Base-by-base conservation (phyloP, 2,329 filamentous ascomycete genomes). In the Coniosporium tulheliwenetii region DNA sequence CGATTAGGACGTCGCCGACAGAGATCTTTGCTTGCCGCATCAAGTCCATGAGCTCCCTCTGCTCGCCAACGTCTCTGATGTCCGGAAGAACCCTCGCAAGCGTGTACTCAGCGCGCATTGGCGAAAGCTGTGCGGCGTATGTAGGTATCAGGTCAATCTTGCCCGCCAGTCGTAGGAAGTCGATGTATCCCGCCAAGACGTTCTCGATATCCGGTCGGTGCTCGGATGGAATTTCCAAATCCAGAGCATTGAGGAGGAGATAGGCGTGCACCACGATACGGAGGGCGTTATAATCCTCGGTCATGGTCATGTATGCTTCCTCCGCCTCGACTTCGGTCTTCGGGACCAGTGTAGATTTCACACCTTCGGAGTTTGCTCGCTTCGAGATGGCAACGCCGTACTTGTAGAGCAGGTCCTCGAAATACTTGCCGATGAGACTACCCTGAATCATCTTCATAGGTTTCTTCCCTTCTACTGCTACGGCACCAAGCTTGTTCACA, bases 71-170 rank as follows among this genome's bases (percentile, higher is more conserved):
- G 36, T 82, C 74, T 26, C 72, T 70, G 41, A 95, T 71, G 37
- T 83, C 75, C 39, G 86, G 79, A 41, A 95, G 64, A 42, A 93
- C 81, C 40, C 76, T 73, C 43, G 80, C 84, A 38, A 98, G 69
- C 12, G 80, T 79, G 41, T 77, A 72, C 49, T 85, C 78, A 45
- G 73, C 71, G 46, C 80, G 71, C 10, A 75, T 65, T 5, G 69
- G 63, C 8, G 75, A 69, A 10, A 98, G 67, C 50, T 85, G 79
- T 8, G 85, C 85, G 46, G 84, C 87, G 58, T 98, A 98, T 1
- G 93, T 66, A 1, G 91, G 87, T 41, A 94, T 81, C 35, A 91
- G 64, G 46, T 89, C 79, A 44, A 81, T 76, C 41, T 91, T 75
- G 30, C 77, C 75, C 12, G 75, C 74, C 37, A 81, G 69, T 36